Conservation (phyloP, 2,329 filamentous ascomycete species). For the Botrytis porri region DNA sequence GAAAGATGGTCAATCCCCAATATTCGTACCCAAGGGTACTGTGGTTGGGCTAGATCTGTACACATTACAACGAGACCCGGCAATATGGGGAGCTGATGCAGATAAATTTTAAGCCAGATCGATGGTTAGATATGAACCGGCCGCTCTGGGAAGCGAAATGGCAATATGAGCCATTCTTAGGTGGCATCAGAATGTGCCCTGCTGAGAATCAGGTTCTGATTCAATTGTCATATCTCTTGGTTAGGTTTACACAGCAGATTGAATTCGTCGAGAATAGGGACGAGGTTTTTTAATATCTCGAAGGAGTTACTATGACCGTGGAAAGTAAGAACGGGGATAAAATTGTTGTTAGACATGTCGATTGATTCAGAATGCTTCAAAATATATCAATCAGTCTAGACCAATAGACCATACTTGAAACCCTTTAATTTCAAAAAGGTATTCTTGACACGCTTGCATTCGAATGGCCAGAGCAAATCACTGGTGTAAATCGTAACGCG, state of each 20-base stretch:
- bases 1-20: constrained; percentile 29
- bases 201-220: constrained; percentile 39
- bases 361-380: neutral
- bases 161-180: constrained; percentile 39
- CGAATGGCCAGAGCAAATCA: no score
- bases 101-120: constrained; percentile 42
- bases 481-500: no score
- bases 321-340: constrained; percentile 18
- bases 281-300: constrained; percentile 19
- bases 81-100: constrained; percentile 41
- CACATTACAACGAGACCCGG: constrained; percentile 40
- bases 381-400: no score
- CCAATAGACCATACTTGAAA: no score
- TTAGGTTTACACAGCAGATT: constrained; percentile 28
- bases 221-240: constrained; percentile 36
- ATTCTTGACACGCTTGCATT: no score
- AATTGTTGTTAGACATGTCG: constrained; percentile 1
- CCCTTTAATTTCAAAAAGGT: no score
- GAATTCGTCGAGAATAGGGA: constrained; percentile 33
- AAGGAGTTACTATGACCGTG: constrained; percentile 5
- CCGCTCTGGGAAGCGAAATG: constrained; percentile 23
- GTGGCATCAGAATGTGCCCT: constrained; percentile 38
- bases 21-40: constrained; percentile 31
- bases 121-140: constrained; percentile 20
- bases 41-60: constrained; percentile 12